Percentiles rank a stretch among this genome's conserved stretches.
phyloP scores from a whole-genome alignment of 345 rosid genomes.

The Barbarea vulgaris region DNA sequence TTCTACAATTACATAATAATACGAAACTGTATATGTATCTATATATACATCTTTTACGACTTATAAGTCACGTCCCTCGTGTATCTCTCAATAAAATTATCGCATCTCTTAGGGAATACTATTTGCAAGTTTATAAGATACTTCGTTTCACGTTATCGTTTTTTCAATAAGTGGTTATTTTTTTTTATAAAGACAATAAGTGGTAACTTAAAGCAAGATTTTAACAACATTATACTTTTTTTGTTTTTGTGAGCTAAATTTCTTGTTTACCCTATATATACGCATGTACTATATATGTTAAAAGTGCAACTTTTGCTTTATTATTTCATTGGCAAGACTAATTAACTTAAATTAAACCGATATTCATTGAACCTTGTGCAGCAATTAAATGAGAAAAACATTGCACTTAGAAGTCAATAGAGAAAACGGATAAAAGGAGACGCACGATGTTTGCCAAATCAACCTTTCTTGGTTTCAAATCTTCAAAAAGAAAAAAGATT shows the following conservation, averaged over 20 bases:
- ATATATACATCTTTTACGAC: background rate
- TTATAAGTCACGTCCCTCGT: constrained; percentile 25
- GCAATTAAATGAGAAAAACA: constrained; percentile 13
- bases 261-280: background rate
- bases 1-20: background rate
- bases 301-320: background rate
- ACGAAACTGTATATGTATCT: background rate
- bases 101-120: constrained; percentile 25
- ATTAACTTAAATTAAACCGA: background rate
- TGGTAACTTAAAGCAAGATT: constrained; percentile 24
- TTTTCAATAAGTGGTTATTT: background rate
- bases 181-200: no score
- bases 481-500: background rate
- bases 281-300: background rate
- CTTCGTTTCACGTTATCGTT: constrained; percentile 16
- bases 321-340: background rate
- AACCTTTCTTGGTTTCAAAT: constrained; percentile 6
- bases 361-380: constrained; percentile 28
- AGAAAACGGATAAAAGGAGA: constrained; percentile 19
- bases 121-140: constrained; percentile 14
- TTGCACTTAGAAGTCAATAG: constrained; percentile 31
- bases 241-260: background rate
- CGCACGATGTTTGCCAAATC: constrained; percentile 30
- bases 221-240: background rate
- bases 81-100: background rate